These are phyloP conservation scores for Penicillium canariense DNA, from an alignment of 495 filamentous ascomycete genomes.

Conservation along the genomic window DNA sequence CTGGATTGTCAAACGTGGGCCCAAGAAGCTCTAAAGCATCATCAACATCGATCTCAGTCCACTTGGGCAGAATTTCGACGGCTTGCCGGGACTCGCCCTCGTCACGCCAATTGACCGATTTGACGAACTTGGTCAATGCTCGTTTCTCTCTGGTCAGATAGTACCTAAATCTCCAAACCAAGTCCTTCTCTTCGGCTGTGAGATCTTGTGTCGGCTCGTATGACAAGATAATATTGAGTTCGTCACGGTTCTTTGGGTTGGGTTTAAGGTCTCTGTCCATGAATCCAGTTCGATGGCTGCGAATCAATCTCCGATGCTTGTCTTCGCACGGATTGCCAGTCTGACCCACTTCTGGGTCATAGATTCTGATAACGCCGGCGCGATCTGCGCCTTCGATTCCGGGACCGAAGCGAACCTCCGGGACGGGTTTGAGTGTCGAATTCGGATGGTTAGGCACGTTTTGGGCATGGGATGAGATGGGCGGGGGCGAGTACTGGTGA, in stretches of 20 bases:
- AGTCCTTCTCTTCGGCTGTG: slow-evolving; percentile 85
- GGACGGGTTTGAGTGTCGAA: slow-evolving; percentile 69
- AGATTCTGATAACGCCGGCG: slow-evolving; percentile 70
- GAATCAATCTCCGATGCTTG: slow-evolving; percentile 88
- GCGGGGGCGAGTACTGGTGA: slow-evolving; percentile 83
- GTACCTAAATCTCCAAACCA: slow-evolving; percentile 95
- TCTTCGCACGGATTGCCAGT: slow-evolving; percentile 91
- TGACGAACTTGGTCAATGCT: slow-evolving; percentile 95
- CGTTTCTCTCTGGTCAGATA: slow-evolving; percentile 90
- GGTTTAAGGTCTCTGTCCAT: slow-evolving; percentile 92
- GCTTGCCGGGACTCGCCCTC: slow-evolving; percentile 82
- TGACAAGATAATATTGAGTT: slow-evolving; percentile 84
- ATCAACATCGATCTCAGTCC: slow-evolving; percentile 97
- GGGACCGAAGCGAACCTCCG: slow-evolving; percentile 78
- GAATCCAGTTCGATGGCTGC: slow-evolving; percentile 88
- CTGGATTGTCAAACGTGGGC: slow-evolving; percentile 82
- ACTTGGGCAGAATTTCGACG: slow-evolving; percentile 84
- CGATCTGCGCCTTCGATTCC: slow-evolving; percentile 65
- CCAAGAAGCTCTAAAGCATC: slow-evolving; percentile 94
- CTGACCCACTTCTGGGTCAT: slow-evolving; percentile 88
- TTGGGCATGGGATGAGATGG: slow-evolving; percentile 67
- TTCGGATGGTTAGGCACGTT: slow-evolving; percentile 62
- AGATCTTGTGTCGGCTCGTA: slow-evolving; percentile 91
- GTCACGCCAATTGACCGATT: slow-evolving; percentile 92
- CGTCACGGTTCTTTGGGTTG: slow-evolving; percentile 93